Evolutionary conservation across 495 filamentous ascomycete species (phyloP).

Genomic region (Xylona heveae): DNA sequence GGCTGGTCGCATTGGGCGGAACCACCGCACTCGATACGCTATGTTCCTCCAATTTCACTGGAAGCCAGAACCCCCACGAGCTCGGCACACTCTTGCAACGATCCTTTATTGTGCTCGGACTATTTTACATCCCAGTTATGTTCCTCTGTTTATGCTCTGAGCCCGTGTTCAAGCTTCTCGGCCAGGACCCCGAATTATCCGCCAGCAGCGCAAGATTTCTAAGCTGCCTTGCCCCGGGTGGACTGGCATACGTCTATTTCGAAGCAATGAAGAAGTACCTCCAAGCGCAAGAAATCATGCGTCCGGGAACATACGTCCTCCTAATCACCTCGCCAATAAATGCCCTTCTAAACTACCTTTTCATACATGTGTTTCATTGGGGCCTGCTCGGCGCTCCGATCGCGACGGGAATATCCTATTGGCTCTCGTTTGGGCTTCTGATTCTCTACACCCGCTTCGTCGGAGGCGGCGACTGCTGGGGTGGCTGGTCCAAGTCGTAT

Average conservation of each 20-base stretch:
- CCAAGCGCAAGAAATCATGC: slow-evolving; percentile 84
- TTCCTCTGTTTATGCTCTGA: slow-evolving; percentile 62
- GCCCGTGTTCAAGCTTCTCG: slow-evolving; percentile 51
- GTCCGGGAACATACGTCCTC: slow-evolving; percentile 71
- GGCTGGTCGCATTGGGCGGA: slow-evolving; percentile 82
- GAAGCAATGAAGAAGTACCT: slow-evolving; percentile 83
- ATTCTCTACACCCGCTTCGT: slow-evolving; percentile 56
- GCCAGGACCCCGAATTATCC: slow-evolving; percentile 62
- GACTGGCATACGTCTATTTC: slow-evolving; percentile 80
- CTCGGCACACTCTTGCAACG: slow-evolving; percentile 68
- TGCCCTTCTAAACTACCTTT: slow-evolving; percentile 55
- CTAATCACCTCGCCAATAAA: slow-evolving; percentile 68
- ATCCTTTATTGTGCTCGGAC: slow-evolving; percentile 48
- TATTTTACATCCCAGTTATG: slow-evolving; percentile 59
- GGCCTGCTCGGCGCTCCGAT: slow-evolving; percentile 65
- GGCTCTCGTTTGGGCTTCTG: slow-evolving; percentile 61
- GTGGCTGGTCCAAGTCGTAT: slow-evolving; percentile 49
- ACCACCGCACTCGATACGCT: slow-evolving; percentile 82
- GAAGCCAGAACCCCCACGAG: slow-evolving; percentile 60
- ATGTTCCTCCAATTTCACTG: slow-evolving; percentile 71
- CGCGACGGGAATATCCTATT: slow-evolving; percentile 72
- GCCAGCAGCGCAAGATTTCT: slow-evolving; percentile 56
- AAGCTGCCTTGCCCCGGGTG: slow-evolving; percentile 60
- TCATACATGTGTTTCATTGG: slow-evolving; percentile 48
- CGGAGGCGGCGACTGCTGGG: slow-evolving; percentile 60